Percentiles rank a stretch among this genome's conserved stretches.
These are phyloP conservation scores for Huiozyma sinensis DNA, from an alignment of 805 yeast genomes.

Conservation along the genomic window DNA sequence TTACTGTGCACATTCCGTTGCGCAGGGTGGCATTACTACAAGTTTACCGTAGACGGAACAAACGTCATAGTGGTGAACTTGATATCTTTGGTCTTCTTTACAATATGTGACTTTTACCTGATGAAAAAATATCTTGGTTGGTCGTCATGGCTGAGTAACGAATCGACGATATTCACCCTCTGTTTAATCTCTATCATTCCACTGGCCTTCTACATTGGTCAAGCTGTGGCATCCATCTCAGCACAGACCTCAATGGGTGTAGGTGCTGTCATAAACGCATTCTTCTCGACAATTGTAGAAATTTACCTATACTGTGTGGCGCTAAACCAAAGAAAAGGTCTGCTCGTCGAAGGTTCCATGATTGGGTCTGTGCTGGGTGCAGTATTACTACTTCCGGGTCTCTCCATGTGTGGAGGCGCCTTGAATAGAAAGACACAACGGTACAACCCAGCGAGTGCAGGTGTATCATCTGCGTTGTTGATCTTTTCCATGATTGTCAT, in stretches of 20 bases:
- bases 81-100: constrained; percentile 67
- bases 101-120: constrained; percentile 66
- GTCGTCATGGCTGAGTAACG: constrained; percentile 35
- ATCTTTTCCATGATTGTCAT: constrained; percentile 82
- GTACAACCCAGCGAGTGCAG: constrained; percentile 92
- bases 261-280: constrained; percentile 96
- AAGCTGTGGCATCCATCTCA: constrained; percentile 97
- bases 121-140: constrained; percentile 38
- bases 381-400: constrained; percentile 80
- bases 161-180: constrained; percentile 56
- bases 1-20: constrained; percentile 86
- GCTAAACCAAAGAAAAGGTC: constrained; percentile 70
- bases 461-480: constrained; percentile 93
- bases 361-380: constrained; percentile 92
- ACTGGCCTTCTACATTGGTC: constrained; percentile 92
- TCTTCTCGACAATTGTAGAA: constrained; percentile 92
- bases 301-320: constrained; percentile 90
- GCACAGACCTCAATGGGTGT: constrained; percentile 99
- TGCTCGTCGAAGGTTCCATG: constrained; percentile 89
- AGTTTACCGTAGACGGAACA: constrained; percentile 93
- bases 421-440: constrained; percentile 83
- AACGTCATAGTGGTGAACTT: constrained; percentile 85
- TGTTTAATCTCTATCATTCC: constrained; percentile 84
- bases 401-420: constrained; percentile 98
- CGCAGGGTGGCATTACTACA: constrained; percentile 86